Evolutionary conservation across 306 rosid species (phyloP), one percentile per base, ranked within the genome.

Genomic region (Cucumis hystrix): DNA sequence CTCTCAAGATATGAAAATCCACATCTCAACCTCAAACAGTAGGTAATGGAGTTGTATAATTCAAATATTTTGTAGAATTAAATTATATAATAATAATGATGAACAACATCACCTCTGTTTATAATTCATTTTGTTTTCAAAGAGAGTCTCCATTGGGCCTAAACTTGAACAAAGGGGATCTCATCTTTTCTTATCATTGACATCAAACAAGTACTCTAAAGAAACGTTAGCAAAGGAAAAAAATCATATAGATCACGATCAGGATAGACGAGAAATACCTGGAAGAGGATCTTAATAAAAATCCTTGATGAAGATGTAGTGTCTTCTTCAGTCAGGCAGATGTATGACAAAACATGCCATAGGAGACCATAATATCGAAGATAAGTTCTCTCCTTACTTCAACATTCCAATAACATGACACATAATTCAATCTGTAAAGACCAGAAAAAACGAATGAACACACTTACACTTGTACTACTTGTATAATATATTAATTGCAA

Each of bases 321-420:
- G 83, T 93, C 98, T 77, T 93, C 98, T 79, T 91, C 97, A 3
- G 98, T 93, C 74, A 93, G 76, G 57, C 97, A 91, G 76, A 93
- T 89, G 69, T 93, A 91, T 12, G 97, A 81, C 18, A 93, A 83
- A 54, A 86, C 88, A 81, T 90, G 95, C 98, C 98, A 95, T 20
- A 96, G 98, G 28, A 95, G 97, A 84, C 97, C 98, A 80, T 95
- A 95, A 77, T 92, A 90, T 52, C 94, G 81, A 23, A 89, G 94
- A 78, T 90, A 90, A 54, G 97, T 90, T 85, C 94, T 85, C 85
- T 90, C 97, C 85, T 92, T 94, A 71, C 96, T 92, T 87, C 97
- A 92, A 81, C 97, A 92, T 84, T 92, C 94, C 88, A 89, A 81
- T 82, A 92, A 90, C 94, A 92, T 89, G 80, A 85, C 80, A 62